These are phyloP conservation scores for Adansonia gregorii DNA, from an alignment of 441 rosid genomes.

Conservation along the genomic window DNA sequence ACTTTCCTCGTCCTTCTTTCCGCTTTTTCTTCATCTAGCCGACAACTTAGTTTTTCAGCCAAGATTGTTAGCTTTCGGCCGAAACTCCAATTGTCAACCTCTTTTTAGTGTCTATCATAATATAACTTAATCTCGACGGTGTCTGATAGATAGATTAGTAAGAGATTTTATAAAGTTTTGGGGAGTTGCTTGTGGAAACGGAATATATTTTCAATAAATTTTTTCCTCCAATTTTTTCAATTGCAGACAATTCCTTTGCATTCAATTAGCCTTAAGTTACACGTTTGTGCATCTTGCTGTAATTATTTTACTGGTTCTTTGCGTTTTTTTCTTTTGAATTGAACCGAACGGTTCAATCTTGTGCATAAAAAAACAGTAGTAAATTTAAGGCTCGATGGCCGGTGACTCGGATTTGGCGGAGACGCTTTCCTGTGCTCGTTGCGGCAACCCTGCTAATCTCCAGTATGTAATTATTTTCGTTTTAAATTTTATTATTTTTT, in stretches of 20 bases:
- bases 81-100: neutral
- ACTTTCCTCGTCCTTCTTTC: neutral
- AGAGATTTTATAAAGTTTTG: neutral
- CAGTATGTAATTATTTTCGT: conserved; percentile 56
- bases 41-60: neutral
- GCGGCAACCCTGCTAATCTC: conserved; percentile 69
- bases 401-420: conserved; percentile 61
- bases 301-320: neutral
- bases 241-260: too few relatives aligned
- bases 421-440: conserved; percentile 34
- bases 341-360: neutral
- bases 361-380: neutral
- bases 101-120: neutral
- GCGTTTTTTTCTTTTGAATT: neutral
- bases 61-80: neutral
- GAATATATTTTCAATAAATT: neutral
- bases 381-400: conserved; percentile 50
- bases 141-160: neutral
- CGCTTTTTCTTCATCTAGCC: neutral
- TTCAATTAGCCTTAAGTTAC: neutral
- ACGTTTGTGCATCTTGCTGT: neutral
- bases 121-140: neutral
- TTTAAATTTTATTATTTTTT: neutral
- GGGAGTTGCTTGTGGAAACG: neutral
- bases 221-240: neutral